Evolutionary conservation across 331 rosid genomes (phyloP), one percentile per base, ranked within the genome.

Genomic region (Malus hybrid): DNA sequence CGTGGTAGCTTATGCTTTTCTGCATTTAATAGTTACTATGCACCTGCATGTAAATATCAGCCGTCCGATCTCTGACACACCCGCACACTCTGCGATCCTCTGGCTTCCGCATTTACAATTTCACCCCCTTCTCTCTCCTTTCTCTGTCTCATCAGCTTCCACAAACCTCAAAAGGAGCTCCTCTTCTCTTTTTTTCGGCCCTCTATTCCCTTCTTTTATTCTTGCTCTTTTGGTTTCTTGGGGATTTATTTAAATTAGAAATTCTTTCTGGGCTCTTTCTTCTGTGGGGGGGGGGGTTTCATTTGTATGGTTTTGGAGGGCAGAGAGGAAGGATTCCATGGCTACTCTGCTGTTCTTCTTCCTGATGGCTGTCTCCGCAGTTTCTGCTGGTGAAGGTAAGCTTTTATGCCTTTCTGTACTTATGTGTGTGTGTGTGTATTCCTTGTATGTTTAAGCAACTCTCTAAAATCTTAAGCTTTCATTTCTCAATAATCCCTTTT

Each of bases 321-420:
- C 42, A 39, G 50, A 68, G 31, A 65, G 73, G 69, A 33, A n/a
- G 73, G 62, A 36, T 54, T 73, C 64, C 44, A 91, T 91, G 92
- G 89, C 87, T 77, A 2, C 55, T 56, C 65, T 85, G 20, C 78
- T 86, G 2, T 76, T 86, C 28, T 68, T 69, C 59, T 76, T 84
- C 70, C 65, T 91, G 13, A 65, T 86, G 15, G 75, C 85, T 3
- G 63, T 75, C 71, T 83, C 83, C 9, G 72, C 81, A 65, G 83
- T 82, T 70, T 76, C 80, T 52, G 84, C 86, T 48, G 78, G 71
- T 73, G 73, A 79, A 60, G 84, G 88, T 82, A 20, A 76, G 80
- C 73, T 76, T 69, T 54, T 54, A 54, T 44, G 48, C 50, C 50
- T 44, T 11, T 44, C 15, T 11, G 50, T 44, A 44, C 50, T 44